These are phyloP conservation scores for Coemansia sp. DNA, from an alignment of 192 early-diverging fungal genomes.

Conservation along the genomic window DNA sequence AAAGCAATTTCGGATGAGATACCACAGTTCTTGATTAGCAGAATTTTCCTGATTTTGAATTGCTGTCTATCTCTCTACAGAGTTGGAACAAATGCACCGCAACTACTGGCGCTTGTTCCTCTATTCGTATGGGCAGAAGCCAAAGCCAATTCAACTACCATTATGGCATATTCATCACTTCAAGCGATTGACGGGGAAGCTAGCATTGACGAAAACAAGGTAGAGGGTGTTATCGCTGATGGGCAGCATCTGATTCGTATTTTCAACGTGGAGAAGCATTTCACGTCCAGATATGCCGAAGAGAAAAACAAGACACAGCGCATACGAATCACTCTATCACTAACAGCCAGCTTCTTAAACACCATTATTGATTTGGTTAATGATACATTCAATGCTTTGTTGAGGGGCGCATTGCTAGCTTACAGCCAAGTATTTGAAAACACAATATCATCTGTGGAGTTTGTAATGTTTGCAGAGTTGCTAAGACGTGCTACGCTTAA, in stretches of 20 bases:
- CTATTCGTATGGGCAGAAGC: conserved; percentile 9
- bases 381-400: background rate
- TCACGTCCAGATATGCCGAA: conserved; percentile 57
- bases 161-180: background rate
- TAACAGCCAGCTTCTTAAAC: background rate
- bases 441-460: background rate
- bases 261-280: conserved; percentile 60
- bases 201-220: background rate
- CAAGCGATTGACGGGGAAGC: background rate
- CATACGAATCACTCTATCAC: conserved; percentile 48
- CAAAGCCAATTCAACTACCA: background rate
- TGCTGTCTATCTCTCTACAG: conserved; percentile 18
- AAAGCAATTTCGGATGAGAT: background rate
- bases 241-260: conserved; percentile 72
- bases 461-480: background rate
- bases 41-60: no score
- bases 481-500: background rate
- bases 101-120: conserved; percentile 20
- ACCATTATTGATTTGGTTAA: background rate
- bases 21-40: background rate
- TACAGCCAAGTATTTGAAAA: background rate
- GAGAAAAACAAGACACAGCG: conserved; percentile 64
- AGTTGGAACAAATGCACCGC: conserved; percentile 12
- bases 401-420: background rate
- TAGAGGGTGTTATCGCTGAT: conserved; percentile 37